Base-by-base conservation (phyloP, 129 eudicot genomes). In the carrot (Daucus carota) region DNA sequence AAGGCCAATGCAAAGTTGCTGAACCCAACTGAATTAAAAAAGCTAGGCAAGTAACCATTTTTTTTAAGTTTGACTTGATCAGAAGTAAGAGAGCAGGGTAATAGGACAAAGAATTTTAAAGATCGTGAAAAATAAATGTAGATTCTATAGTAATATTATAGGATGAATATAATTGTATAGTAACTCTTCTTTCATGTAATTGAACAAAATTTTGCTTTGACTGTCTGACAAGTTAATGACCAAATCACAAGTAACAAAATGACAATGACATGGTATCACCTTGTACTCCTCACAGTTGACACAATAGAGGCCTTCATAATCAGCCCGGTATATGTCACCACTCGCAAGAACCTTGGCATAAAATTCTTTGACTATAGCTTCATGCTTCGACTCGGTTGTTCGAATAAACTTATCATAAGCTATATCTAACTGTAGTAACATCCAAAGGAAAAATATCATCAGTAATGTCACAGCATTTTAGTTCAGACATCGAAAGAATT, bases 201-300 rank as follows among this genome's bases (percentile, higher is more conserved):
- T 52, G 33, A 38, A 74, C 28, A 22, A 46, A 32, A 70, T 43
- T n/a, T 36, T 1, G 18, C 48, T 47, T 69, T 28, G 20, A 44
- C 41, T 1, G 46, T 52, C 28, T 32, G 41, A 47, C 57, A 65
- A 63, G 32, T 18, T 31, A 63, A 32, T 43, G 43, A 29, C 43
- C 9, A 76, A 41, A n/a, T 29, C 34, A 12, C 16, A 65, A 65
- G n/a, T 31, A 63, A 14, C n/a, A 34, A 38, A 29, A 73, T 28
- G 2, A 12, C 24, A 32, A 28, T 9, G 15, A 17, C 42, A 57
- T 52, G 66, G 57, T 73, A 71, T 76, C 77, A 95, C 99, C 99
- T 95, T 95, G 78, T 92, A 95, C 78, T 95, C 99, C 85, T 95
- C 99, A 80, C 99, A 95, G 69, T 88, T 91, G 80, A 95, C 96